phyloP scores from a whole-genome alignment of 2,329 filamentous ascomycete species.

The Alternaria brassicae region DNA sequence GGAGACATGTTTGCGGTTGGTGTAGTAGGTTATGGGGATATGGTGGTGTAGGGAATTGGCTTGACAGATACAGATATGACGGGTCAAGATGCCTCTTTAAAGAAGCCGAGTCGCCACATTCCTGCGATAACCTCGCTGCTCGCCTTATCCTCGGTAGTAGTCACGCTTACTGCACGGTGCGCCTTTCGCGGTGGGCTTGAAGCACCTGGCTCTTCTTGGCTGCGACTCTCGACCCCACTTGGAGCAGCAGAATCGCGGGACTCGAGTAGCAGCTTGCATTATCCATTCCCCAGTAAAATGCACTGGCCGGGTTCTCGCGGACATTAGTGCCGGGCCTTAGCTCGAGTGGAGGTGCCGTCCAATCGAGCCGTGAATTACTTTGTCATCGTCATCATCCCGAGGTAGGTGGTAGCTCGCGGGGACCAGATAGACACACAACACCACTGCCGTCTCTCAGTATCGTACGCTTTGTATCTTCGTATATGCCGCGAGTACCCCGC shows the following conservation, averaged over 20 bases:
- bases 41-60: neutral
- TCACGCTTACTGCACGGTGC: neutral
- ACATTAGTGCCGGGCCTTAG: neutral
- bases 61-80: neutral
- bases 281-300: neutral
- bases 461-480: neutral
- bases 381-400: neutral
- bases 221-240: constrained; percentile 23
- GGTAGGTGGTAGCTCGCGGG: neutral
- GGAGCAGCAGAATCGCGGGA: constrained; percentile 23
- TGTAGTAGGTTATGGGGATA: neutral
- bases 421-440: no score
- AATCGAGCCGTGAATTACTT: neutral
- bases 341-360: neutral
- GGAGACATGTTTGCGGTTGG: constrained; percentile 52
- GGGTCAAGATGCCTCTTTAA: constrained; percentile 10
- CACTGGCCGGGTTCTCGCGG: neutral
- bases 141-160: constrained; percentile 2
- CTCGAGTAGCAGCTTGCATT: constrained; percentile 9
- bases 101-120: neutral
- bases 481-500: neutral
- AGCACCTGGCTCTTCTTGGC: constrained; percentile 12
- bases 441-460: neutral
- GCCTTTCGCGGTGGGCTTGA: neutral
- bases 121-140: neutral